Percentiles rank a stretch among this genome's conserved stretches.
These are phyloP conservation scores for Botrytis deweyae DNA, from an alignment of 2,329 filamentous ascomycete genomes.

Conservation along the genomic window DNA sequence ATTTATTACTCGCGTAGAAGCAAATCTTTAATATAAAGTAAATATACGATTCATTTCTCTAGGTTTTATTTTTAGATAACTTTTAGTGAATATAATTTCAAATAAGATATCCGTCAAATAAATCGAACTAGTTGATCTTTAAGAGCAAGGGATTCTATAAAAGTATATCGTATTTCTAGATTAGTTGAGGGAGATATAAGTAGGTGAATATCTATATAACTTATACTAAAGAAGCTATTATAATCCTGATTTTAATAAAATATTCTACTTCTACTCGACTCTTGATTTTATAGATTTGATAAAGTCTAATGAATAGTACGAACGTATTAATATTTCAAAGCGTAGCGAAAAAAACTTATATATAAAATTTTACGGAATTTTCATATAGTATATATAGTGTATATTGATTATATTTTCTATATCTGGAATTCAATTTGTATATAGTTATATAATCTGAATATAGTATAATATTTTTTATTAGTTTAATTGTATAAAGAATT, in stretches of 20 bases:
- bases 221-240: neutral
- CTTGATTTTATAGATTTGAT: neutral
- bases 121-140: neutral
- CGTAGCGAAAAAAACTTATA: no score
- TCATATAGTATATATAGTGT: no score
- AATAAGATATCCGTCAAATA: neutral
- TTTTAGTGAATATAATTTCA: neutral
- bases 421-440: no score
- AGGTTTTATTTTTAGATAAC: neutral
- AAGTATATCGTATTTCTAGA: neutral
- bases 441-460: no score
- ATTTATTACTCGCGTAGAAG: neutral
- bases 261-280: neutral
- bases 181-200: neutral
- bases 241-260: rapidly evolving
- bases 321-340: neutral
- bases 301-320: neutral
- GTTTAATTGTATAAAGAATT: no score
- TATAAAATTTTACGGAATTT: no score
- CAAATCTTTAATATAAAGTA: neutral
- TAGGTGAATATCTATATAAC: neutral
- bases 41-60: neutral
- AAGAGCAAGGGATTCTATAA: neutral
- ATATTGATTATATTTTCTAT: no score
- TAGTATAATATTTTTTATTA: no score